phyloP scores from a whole-genome alignment of 1,284 basidiomycete genomes.

The Ceratobasidium sp. region DNA sequence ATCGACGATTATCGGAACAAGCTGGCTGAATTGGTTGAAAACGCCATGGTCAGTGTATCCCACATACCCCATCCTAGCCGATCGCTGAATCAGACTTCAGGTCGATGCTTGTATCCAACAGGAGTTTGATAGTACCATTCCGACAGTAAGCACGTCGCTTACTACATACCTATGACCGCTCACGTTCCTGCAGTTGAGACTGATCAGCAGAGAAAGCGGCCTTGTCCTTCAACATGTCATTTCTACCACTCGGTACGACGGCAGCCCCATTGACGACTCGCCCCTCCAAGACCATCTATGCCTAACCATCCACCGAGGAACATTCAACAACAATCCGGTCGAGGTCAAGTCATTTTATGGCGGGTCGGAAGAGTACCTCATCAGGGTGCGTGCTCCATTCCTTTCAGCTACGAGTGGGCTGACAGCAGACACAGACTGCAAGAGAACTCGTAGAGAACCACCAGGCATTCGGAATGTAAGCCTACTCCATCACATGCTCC shows the following conservation, averaged over 20 bases:
- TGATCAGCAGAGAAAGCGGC: neutral
- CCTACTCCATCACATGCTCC: neutral
- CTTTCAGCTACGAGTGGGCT: neutral
- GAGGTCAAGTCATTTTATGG: constrained; percentile 9
- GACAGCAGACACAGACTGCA: neutral
- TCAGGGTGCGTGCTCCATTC: neutral
- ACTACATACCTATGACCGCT: neutral
- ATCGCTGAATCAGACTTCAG: neutral
- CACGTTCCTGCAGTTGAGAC: constrained; percentile 1
- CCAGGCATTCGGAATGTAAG: constrained; percentile 7
- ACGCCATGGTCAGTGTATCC: neutral
- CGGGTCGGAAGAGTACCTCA: neutral
- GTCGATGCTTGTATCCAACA: neutral
- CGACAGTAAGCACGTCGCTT: neutral
- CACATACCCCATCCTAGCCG: neutral
- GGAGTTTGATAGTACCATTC: constrained; percentile 12
- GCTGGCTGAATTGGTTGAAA: neutral
- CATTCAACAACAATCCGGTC: neutral
- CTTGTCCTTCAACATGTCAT: neutral
- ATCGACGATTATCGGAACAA: neutral
- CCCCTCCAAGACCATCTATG: neutral
- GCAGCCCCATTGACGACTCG: neutral
- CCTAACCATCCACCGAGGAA: neutral
- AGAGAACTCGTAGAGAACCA: constrained; percentile 13
- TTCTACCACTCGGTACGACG: neutral